Evolutionary conservation across 2,329 filamentous ascomycete species (phyloP), one percentile per base, ranked within the genome.

Genomic region (Dryadomyces sulphureus): DNA sequence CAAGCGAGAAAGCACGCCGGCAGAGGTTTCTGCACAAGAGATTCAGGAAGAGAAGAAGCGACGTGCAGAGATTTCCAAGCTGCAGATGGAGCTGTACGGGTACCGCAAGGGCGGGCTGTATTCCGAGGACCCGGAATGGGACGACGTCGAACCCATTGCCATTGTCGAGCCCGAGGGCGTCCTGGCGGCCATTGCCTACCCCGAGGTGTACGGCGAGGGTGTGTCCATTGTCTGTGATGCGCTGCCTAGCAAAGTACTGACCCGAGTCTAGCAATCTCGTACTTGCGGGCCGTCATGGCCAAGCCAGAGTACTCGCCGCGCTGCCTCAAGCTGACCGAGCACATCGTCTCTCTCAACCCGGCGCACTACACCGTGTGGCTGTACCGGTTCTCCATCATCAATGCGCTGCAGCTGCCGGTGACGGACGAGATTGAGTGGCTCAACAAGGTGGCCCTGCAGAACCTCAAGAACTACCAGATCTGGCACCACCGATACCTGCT

Each of bases 351-450:
- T 49, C 79, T 95, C 74, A 98, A 98, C 63, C 85, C 92, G 16
- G 89, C 92, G 1, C 92, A 98, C 67, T 98, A 98, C 67, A 98
- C 92, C 16, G 90, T 96, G 50, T 98, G 92, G 92, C 77, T 96
- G 20, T 98, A 94, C 69, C 84, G 92, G 50, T 87, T 89, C 54
- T 78, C 81, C 57, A 84, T 82, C 45, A 65, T 96, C 42, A 74
- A 81, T 52, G 70, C 76, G 3, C 69, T 94, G 22, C 62, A 74
- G 41, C 71, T 81, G 41, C 67, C 79, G 46, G 67, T 92, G 39
- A 64, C 69, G 2, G 72, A 81, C 49, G 92, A 98, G 62, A 70
- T 95, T 41, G 66, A 69, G 38, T 98, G 90, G 88, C 71, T 98
- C 44, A 93, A 95, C 63, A 69, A 77, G 11, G 79, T 92, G 24